Base-by-base conservation (phyloP, 352 stramenopile genomes). In the Globisporangium cederbergense region DNA sequence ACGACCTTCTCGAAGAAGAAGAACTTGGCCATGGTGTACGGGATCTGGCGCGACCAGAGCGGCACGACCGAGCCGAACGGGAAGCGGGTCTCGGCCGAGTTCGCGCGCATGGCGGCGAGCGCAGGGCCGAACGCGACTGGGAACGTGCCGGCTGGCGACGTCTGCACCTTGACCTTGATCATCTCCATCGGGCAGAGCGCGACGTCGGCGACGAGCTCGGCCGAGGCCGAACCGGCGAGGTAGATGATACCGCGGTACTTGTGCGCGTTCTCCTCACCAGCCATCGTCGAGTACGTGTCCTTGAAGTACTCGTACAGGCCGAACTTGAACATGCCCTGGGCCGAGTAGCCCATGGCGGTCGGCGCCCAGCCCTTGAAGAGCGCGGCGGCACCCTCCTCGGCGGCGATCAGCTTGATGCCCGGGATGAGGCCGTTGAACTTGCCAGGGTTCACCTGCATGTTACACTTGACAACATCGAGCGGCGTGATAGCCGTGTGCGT, bases 1-100 rank as follows among this genome's bases (percentile, higher is more conserved):
- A 95, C 86, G 62, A 91, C 83, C 76, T 95, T 95, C 68, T 95
- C 86, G 65, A 98, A 98, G 74, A 99, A 98, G 66, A 98, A 98
- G 75, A 99, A 99, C 85, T 99, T 99, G 60, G 97, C 95, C 96
- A 99, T 99, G 60, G 98, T 99, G 95, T 99, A 99, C 65, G 98
- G 98, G 74, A 98, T 97, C 79, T 97, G 94, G 49, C 93, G 88
- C 53, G 86, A 95, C 86, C 86, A 95, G 66, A 95, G 75, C 10
- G 93, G 93, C 53, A 96, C 87, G 1, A 98, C 75, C 62, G 87
- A 96, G 60, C 92, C 92, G 73, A 97, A 98, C 13, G 91, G 91
- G 77, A 97, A 98, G 52, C 91, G 86, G 56, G 79, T 94, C 66
- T 95, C 88, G 32, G 79, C 92, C 25, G 90, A 81, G 81, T 93